These are phyloP conservation scores for Pestalotiopsis sp. DNA, from an alignment of 2,329 filamentous ascomycete species.

Conservation along the genomic window DNA sequence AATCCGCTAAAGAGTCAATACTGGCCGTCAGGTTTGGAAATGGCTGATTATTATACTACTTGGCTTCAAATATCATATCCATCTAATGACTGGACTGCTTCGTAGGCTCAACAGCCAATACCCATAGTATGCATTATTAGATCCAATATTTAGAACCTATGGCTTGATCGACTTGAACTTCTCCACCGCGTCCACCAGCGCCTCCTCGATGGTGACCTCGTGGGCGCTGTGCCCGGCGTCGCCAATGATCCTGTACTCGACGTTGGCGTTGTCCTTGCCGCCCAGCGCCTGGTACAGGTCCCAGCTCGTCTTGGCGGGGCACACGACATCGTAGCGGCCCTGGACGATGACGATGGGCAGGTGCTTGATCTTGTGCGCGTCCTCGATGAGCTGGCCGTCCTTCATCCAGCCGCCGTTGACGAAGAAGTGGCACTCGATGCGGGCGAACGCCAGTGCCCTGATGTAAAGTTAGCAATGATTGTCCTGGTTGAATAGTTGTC, in stretches of 20 bases:
- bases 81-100: too few species aligned
- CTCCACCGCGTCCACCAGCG: slow-evolving; percentile 27
- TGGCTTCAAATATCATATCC: too few species aligned
- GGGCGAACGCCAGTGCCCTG: slow-evolving; percentile 35
- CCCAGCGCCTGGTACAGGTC: slow-evolving; percentile 40
- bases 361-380: slow-evolving; percentile 28
- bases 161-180: slow-evolving; percentile 26
- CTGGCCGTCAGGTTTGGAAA: too few species aligned
- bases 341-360: slow-evolving; percentile 39
- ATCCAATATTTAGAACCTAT: neutral
- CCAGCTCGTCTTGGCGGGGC: slow-evolving; percentile 43
- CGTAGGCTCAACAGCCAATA: too few species aligned
- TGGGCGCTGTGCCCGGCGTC: slow-evolving; percentile 29
- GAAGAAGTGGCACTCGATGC: slow-evolving; percentile 45
- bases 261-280: slow-evolving; percentile 23
- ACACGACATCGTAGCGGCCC: slow-evolving; percentile 47
- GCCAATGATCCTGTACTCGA: slow-evolving; percentile 26
- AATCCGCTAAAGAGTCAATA: too few species aligned
- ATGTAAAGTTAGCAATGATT: slow-evolving; percentile 13
- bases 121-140: neutral
- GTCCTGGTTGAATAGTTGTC: neutral
- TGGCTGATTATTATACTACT: too few species aligned
- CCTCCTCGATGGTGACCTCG: slow-evolving; percentile 24
- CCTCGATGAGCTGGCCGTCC: slow-evolving; percentile 38
- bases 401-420: slow-evolving; percentile 40